A percentile compares a stretch with the other conserved stretches of the same genome.
Evolutionary conservation across 2,329 filamentous ascomycete genomes (phyloP).

Genomic region (Alternaria triticina): DNA sequence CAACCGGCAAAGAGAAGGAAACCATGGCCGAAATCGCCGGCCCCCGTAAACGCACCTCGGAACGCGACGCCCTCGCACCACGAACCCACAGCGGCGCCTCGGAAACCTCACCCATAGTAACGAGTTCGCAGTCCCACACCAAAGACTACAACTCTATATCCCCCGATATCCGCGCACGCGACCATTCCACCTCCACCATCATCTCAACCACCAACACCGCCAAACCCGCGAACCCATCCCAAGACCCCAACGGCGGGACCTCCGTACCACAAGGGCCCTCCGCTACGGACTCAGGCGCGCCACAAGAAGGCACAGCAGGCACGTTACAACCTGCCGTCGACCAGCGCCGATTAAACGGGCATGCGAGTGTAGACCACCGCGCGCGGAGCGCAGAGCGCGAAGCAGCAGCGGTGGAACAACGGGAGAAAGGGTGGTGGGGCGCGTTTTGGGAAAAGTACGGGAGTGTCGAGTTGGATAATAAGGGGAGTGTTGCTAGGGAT

Average conservation of each 20-base stretch:
- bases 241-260: background rate
- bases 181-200: background rate
- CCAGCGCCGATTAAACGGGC: background rate
- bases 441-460: slow-evolving; percentile 65
- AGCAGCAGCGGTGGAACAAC: slow-evolving; percentile 27
- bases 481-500: slow-evolving; percentile 81
- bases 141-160: slow-evolving; percentile 36
- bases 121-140: background rate
- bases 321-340: background rate
- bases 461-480: slow-evolving; percentile 80
- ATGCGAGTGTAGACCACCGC: background rate
- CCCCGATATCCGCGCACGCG: slow-evolving; percentile 4
- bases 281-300: background rate
- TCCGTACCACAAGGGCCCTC: background rate
- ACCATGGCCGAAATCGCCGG: slow-evolving; percentile 2
- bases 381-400: slow-evolving; percentile 27
- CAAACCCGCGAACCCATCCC: background rate
- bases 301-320: slow-evolving; percentile 3
- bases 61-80: slow-evolving; percentile 1
- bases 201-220: background rate
- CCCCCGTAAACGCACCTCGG: slow-evolving; percentile 20
- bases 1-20: no score
- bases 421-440: slow-evolving; percentile 59
- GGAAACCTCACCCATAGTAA: slow-evolving; percentile 41
- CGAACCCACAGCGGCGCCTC: slow-evolving; percentile 17